These are phyloP conservation scores for Peniophora sp. DNA, from an alignment of 1,284 basidiomycete genomes.

Conservation along the genomic window DNA sequence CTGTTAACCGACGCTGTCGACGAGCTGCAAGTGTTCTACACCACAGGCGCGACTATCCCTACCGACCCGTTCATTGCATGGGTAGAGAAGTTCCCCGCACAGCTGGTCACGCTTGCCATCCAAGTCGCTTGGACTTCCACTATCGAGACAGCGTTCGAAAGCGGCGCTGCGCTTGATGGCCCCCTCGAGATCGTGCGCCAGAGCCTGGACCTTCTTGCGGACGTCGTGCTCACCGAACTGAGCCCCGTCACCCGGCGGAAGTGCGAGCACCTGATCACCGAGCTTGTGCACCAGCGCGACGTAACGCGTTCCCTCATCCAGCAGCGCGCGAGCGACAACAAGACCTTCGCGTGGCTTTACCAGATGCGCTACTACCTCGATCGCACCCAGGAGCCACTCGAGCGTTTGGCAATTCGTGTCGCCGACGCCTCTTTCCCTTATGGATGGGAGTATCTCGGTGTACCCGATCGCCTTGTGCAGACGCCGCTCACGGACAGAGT, in stretches of 20 bases:
- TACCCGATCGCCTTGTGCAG: slow-evolving; percentile 94
- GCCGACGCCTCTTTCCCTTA: slow-evolving; percentile 95
- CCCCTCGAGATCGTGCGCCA: slow-evolving; percentile 75
- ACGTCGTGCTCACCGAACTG: slow-evolving; percentile 90
- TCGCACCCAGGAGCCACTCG: slow-evolving; percentile 58
- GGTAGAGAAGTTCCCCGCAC: slow-evolving; percentile 92
- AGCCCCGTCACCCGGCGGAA: slow-evolving; percentile 87
- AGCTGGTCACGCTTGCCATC: slow-evolving; percentile 89
- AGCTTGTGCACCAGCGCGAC: slow-evolving; percentile 96
- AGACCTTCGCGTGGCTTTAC: slow-evolving; percentile 89
- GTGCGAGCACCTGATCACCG: slow-evolving; percentile 98
- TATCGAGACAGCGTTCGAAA: slow-evolving; percentile 70
- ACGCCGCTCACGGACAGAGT: slow-evolving; percentile 98
- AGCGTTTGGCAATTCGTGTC: slow-evolving; percentile 75
- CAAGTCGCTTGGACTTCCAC: slow-evolving; percentile 92
- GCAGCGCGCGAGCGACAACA: slow-evolving; percentile 55
- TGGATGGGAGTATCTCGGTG: slow-evolving; percentile 98
- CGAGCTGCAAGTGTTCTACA: slow-evolving; percentile 79
- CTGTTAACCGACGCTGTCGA: slow-evolving; percentile 74
- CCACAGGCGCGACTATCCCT: slow-evolving; percentile 44
- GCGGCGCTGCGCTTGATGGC: slow-evolving; percentile 45
- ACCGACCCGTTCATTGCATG: slow-evolving; percentile 75
- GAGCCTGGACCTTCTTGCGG: slow-evolving; percentile 89
- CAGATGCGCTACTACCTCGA: slow-evolving; percentile 99
- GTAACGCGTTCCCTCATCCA: slow-evolving; percentile 80